Conservation (phyloP, 306 rosid genomes). For the Abrus precatorius region DNA sequence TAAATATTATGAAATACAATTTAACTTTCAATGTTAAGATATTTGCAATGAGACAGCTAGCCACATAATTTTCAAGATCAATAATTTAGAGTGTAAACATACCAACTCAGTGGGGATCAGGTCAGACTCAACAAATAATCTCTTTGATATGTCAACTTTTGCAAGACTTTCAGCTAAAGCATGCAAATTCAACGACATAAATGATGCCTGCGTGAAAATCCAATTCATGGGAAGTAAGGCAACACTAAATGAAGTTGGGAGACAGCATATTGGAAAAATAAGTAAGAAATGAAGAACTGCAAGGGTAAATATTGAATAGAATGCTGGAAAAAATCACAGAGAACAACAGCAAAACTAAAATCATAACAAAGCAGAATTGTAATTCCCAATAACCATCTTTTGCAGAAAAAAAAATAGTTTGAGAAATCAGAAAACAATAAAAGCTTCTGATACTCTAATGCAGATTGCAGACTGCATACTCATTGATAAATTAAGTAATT, state of each 20-base stretch:
- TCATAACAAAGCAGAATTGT: slow-evolving; percentile 1
- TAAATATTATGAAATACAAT: background rate
- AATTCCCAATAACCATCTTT: slow-evolving; percentile 13
- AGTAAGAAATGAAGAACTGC: background rate
- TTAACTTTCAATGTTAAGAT: background rate
- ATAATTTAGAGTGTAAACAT: slow-evolving; percentile 50
- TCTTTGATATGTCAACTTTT: slow-evolving; percentile 72
- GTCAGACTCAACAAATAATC: slow-evolving; percentile 82
- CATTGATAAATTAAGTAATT: no score
- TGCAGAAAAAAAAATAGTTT: background rate
- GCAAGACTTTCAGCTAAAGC: slow-evolving; percentile 74
- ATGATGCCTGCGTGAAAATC: slow-evolving; percentile 67
- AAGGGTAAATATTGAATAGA: slow-evolving; percentile 8
- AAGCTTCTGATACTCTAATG: background rate
- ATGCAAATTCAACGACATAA: slow-evolving; percentile 81
- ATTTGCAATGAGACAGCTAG: slow-evolving; percentile 30
- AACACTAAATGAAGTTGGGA: slow-evolving; percentile 26
- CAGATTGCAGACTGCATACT: background rate
- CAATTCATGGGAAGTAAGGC: slow-evolving; percentile 35
- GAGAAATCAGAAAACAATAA: background rate
- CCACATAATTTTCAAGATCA: slow-evolving; percentile 26
- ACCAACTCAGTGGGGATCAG: slow-evolving; percentile 79
- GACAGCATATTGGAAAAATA: slow-evolving; percentile 7
- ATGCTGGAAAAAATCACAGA: slow-evolving; percentile 21
- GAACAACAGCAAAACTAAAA: background rate